phyloP scores from a whole-genome alignment of 23 red algal genomes.

The Gracilariopsis chorda region DNA sequence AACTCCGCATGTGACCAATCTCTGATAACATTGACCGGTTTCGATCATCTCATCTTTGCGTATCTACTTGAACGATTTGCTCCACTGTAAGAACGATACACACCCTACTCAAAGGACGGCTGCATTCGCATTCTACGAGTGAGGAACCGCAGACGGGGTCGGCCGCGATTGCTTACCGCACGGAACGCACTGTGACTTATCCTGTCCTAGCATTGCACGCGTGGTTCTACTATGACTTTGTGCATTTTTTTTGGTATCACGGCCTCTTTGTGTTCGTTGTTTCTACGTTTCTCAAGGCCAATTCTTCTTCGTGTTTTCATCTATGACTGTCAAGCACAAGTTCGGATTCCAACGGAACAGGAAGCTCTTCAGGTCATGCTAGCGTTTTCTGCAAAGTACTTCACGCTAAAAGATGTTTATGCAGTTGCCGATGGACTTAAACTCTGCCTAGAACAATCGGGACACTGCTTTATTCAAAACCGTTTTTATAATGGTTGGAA shows the following conservation, averaged over 20 bases:
- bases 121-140: not conserved
- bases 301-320: not conserved
- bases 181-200: not conserved
- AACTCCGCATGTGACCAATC: too few species aligned
- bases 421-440: not conserved
- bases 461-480: not conserved
- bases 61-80: too few species aligned
- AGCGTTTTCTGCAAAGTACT: not conserved
- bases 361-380: not conserved
- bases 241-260: not conserved
- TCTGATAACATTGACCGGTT: too few species aligned
- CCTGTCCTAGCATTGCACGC: constrained; percentile 1
- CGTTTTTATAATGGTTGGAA: not conserved
- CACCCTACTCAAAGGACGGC: constrained; percentile 3
- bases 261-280: not conserved
- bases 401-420: not conserved
- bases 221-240: constrained; percentile 18
- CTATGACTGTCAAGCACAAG: not conserved
- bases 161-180: not conserved
- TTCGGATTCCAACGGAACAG: not conserved
- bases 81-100: too few species aligned
- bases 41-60: too few species aligned
- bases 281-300: constrained; percentile 1
- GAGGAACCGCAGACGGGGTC: not conserved
- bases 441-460: not conserved